These are phyloP conservation scores for Exophiala spinifera DNA, from an alignment of 2,329 filamentous ascomycete species.

Conservation along the genomic window DNA sequence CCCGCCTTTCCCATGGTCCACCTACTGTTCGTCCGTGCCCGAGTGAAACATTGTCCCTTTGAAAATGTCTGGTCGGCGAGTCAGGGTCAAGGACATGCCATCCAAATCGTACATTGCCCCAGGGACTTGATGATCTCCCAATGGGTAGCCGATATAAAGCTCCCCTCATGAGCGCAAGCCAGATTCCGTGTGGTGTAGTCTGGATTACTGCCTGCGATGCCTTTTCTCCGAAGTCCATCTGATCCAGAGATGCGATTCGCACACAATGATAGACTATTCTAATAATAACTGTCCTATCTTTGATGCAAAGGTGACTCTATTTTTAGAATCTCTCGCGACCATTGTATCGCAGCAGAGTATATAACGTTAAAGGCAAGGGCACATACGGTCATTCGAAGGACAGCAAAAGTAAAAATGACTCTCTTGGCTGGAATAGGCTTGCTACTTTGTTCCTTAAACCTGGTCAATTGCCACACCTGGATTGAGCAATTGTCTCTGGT, in stretches of 20 bases:
- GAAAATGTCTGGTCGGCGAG: neutral
- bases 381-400: neutral
- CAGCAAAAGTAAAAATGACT: neutral
- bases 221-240: neutral
- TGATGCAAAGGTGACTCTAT: neutral
- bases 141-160: too few relatives aligned
- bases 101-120: neutral
- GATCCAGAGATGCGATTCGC: too few relatives aligned
- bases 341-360: neutral
- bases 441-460: too few relatives aligned
- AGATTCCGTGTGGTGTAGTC: neutral
- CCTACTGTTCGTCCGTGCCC: neutral
- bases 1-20: neutral
- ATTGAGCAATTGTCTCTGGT: neutral
- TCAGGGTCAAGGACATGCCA: neutral
- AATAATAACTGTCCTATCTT: neutral
- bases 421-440: neutral
- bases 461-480: neutral
- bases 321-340: neutral
- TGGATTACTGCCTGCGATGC: neutral
- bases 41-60: neutral
- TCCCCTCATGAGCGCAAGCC: neutral
- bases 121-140: neutral
- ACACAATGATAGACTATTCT: neutral
- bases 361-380: neutral